Evolutionary conservation across 108 stramenopile species (phyloP).

Genomic region (Pseudonitzschia multiseries): DNA sequence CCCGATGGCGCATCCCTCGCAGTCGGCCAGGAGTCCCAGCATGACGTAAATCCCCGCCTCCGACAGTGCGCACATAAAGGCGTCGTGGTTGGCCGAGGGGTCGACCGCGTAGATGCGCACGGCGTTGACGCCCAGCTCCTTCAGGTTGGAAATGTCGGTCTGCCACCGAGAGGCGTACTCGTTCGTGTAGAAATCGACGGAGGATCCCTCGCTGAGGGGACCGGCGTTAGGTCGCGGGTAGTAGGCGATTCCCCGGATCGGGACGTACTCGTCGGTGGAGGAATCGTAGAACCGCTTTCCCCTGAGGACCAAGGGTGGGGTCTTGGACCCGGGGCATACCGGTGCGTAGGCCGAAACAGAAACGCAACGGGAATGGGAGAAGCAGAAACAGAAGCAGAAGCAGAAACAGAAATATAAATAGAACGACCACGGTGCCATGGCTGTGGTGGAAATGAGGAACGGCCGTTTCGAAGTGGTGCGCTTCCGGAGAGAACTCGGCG

Average conservation of each 20-base stretch:
- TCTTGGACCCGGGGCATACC: constrained; percentile 7
- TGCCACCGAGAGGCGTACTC: constrained; percentile 40
- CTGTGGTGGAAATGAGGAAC: no score
- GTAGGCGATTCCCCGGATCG: constrained; percentile 50
- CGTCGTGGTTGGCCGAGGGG: constrained; percentile 38
- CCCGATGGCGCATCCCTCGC: constrained; percentile 37
- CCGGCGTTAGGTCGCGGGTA: constrained; percentile 53
- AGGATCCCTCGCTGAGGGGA: constrained; percentile 18
- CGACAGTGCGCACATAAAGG: constrained; percentile 51
- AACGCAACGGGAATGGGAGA: no score
- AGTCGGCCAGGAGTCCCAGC: constrained; percentile 35
- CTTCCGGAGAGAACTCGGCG: no score
- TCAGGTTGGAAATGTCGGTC: constrained; percentile 37
- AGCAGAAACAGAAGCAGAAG: no score
- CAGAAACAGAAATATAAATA: no score
- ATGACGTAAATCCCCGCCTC: constrained; percentile 50
- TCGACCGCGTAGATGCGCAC: constrained; percentile 47
- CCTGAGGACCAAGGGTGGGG: constrained; percentile 21
- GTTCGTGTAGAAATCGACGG: constrained; percentile 46
- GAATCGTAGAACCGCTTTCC: constrained; percentile 47
- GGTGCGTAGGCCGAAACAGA: background rate
- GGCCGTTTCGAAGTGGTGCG: no score
- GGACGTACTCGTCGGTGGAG: constrained; percentile 33
- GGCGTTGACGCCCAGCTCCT: constrained; percentile 46
- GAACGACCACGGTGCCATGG: no score